Evolutionary conservation across 371 early-diverging fungal species (phyloP).

Genomic region (Mortierella sp.): DNA sequence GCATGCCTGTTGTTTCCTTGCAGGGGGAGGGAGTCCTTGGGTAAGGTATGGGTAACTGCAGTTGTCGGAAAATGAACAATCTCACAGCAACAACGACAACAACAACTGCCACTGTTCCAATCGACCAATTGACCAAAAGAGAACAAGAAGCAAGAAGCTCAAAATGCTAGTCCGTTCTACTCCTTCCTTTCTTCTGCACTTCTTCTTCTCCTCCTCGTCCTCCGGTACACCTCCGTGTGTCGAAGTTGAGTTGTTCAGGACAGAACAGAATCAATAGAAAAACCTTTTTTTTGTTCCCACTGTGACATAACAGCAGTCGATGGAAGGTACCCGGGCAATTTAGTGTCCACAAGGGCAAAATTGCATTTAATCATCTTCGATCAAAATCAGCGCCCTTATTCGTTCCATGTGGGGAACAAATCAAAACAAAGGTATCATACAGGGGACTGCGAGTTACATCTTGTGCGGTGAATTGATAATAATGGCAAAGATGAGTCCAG

Average conservation of each 20-base stretch:
- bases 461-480: slow-evolving; percentile 65
- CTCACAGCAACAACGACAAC: not conserved
- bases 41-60: not conserved
- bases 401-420: slow-evolving; percentile 1
- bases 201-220: not conserved
- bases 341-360: not conserved
- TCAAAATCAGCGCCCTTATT: not conserved
- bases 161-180: not conserved
- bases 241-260: not conserved
- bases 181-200: too few relatives aligned
- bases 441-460: not conserved
- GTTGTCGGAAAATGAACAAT: not conserved
- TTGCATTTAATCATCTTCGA: not conserved
- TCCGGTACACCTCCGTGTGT: not conserved
- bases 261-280: not conserved
- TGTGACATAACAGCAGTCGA: not conserved
- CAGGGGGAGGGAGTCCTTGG: too few relatives aligned
- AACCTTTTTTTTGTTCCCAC: not conserved
- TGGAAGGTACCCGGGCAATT: not conserved
- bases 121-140: not conserved
- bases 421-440: slow-evolving; percentile 3
- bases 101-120: not conserved
- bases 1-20: not conserved
- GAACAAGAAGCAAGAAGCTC: too few relatives aligned
- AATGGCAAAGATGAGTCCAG: slow-evolving; percentile 83